Conservation (phyloP, 2,329 filamentous ascomycete species). For the Knufia petricola region DNA sequence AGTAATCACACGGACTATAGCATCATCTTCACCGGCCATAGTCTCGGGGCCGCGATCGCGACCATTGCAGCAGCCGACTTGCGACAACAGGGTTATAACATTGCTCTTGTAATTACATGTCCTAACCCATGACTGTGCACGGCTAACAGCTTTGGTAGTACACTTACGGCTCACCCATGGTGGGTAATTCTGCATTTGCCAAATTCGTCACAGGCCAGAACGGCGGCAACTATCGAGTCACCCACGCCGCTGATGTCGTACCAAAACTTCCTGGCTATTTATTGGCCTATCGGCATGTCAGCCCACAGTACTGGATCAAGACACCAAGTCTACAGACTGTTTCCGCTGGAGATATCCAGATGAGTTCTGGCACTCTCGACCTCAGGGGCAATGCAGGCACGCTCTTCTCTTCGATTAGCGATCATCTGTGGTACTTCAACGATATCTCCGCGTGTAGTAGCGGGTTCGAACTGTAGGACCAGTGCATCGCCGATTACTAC, state of each 20-base stretch:
- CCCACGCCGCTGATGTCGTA: constrained; percentile 31
- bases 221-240: constrained; percentile 29
- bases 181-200: constrained; percentile 32
- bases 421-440: constrained; percentile 31
- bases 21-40: constrained; percentile 42
- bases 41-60: constrained; percentile 44
- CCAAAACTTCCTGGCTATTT: constrained; percentile 31
- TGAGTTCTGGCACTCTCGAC: constrained; percentile 28
- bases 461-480: not conserved
- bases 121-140: not conserved
- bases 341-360: constrained; percentile 26
- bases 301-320: constrained; percentile 35
- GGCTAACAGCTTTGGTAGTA: constrained; percentile 26
- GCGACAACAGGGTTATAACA: constrained; percentile 31
- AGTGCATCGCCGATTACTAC: too few species aligned
- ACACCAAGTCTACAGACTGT: constrained; percentile 25
- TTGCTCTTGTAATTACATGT: constrained; percentile 33
- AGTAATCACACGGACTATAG: constrained; percentile 32
- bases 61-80: constrained; percentile 38
- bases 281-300: constrained; percentile 29
- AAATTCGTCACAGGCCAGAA: constrained; percentile 30
- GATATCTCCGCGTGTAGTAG: constrained; percentile 14
- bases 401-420: constrained; percentile 19
- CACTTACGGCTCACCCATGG: constrained; percentile 35
- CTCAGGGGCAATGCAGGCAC: constrained; percentile 29